Percentiles rank a stretch among this genome's conserved stretches.
phyloP scores from a whole-genome alignment of 352 stramenopile species.

The Phytophthora hibernalis region DNA sequence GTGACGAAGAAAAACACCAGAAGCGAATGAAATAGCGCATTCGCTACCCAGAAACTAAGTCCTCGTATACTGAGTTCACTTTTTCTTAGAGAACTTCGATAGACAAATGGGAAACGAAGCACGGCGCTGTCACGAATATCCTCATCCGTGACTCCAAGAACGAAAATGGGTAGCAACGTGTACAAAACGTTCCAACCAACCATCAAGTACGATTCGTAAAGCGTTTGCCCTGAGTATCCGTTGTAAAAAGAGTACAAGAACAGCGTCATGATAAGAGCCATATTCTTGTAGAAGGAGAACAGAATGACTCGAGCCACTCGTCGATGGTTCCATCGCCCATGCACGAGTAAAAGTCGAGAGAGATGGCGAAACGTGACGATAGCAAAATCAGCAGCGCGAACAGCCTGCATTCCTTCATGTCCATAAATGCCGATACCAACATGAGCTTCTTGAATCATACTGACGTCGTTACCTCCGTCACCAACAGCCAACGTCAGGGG shows the following conservation, averaged over 20 bases:
- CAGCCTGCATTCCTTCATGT: conserved; percentile 95
- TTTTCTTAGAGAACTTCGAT: conserved; percentile 68
- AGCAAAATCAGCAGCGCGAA: conserved; percentile 85
- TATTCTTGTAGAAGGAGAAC: conserved; percentile 93
- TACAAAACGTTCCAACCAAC: conserved; percentile 97
- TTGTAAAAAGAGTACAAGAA: conserved; percentile 90
- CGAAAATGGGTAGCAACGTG: conserved; percentile 93
- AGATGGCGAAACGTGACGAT: conserved; percentile 86
- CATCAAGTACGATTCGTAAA: conserved; percentile 91
- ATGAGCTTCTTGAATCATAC: conserved; percentile 99
- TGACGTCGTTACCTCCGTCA: conserved; percentile 99
- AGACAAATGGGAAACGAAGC: conserved; percentile 81
- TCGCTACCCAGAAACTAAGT: conserved; percentile 74
- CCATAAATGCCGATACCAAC: conserved; percentile 99
- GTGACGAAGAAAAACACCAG: conserved; percentile 78
- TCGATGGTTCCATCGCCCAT: conserved; percentile 88
- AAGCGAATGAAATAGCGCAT: conserved; percentile 75
- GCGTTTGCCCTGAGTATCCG: conserved; percentile 92
- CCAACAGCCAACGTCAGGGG: conserved; percentile 96
- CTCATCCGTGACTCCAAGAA: conserved; percentile 85
- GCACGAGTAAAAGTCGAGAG: conserved; percentile 77
- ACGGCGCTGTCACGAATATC: conserved; percentile 81
- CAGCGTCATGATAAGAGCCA: conserved; percentile 95
- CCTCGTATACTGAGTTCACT: conserved; percentile 69
- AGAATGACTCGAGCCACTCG: conserved; percentile 83